Evolutionary conservation across 2,329 filamentous ascomycete genomes (phyloP), one percentile per base, ranked within the genome.

Genomic region (Blastomyces parvus): DNA sequence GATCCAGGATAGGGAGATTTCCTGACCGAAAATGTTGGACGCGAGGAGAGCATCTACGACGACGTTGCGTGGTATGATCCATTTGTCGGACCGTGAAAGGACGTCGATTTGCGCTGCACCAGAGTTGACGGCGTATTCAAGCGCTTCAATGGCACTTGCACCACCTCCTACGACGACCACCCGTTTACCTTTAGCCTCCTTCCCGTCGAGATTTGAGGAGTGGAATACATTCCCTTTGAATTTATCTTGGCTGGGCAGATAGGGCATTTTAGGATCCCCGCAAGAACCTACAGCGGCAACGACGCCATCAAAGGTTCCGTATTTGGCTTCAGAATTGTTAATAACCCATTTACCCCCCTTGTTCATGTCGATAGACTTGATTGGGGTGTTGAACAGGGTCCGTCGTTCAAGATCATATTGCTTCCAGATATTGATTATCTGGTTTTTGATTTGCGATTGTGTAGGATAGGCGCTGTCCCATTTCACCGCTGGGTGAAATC

Each of bases 61-160:
- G 0, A 89, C 79, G 67, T 95, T 94, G 9, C 91, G 83, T 0
- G 90, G 90, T 61, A 93, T 92, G 66, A 94, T 90, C 90, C 89
- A 93, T 73, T 93, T 94, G 69, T 93, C 89, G 17, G 86, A 89
- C 27, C 90, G 83, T 0, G 90, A 85, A 11, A 95, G 82, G 38
- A 95, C 86, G 63, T 86, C 86, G 0, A 87, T 86, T 69, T 90
- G 85, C 8, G 79, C 78, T 0, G 89, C 90, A 3, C 85, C 81
- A 52, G 85, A 83, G 14, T 84, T 78, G 13, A 86, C 83, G 0
- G 89, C 89, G 68, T 90, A 95, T 70, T 95, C 90, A 33, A 95
- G 80, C 0, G 89, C 89, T 73, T 95, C 90, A 4, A 95, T 87
- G 2, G 90, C 90, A 62, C 86, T 90, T 17, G 90, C 90, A 1